phyloP scores from a whole-genome alignment of 2,329 filamentous ascomycete species.

The Ophiostoma fasciatum region DNA sequence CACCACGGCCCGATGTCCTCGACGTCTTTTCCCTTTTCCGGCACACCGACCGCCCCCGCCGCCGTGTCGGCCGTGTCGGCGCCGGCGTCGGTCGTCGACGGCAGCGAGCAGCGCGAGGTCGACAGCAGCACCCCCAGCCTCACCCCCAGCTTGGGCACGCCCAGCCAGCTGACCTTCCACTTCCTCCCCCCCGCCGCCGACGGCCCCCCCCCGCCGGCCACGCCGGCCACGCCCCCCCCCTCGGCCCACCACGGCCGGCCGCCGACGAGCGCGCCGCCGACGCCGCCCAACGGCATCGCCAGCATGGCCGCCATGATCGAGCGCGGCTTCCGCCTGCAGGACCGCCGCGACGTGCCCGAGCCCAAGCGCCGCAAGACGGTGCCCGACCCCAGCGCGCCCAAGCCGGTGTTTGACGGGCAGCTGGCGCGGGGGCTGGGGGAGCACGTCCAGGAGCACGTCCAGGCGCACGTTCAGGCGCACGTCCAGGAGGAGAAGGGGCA shows the following conservation, averaged over 20 bases:
- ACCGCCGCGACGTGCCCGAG: slow-evolving; percentile 42
- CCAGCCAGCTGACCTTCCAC: slow-evolving; percentile 5
- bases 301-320: slow-evolving; percentile 52
- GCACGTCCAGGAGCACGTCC: no score
- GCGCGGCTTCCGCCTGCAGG: slow-evolving; percentile 58
- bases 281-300: slow-evolving; percentile 25
- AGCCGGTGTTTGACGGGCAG: slow-evolving; percentile 22
- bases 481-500: no score
- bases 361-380: slow-evolving; percentile 49
- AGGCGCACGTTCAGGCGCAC: no score
- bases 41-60: background rate
- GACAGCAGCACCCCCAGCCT: no score
- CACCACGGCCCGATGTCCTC: background rate
- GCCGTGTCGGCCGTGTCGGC: no score
- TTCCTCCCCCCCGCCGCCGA: slow-evolving; percentile 5
- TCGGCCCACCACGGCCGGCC: no score
- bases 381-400: slow-evolving; percentile 14
- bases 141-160: background rate
- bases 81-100: background rate
- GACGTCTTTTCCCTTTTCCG: background rate
- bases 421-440: no score
- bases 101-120: no score
- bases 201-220: no score
- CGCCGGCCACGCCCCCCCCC: no score
- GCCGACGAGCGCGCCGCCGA: no score